Conservation (phyloP, 768 basidiomycete genomes). For the Kwoniella heveanensis region DNA sequence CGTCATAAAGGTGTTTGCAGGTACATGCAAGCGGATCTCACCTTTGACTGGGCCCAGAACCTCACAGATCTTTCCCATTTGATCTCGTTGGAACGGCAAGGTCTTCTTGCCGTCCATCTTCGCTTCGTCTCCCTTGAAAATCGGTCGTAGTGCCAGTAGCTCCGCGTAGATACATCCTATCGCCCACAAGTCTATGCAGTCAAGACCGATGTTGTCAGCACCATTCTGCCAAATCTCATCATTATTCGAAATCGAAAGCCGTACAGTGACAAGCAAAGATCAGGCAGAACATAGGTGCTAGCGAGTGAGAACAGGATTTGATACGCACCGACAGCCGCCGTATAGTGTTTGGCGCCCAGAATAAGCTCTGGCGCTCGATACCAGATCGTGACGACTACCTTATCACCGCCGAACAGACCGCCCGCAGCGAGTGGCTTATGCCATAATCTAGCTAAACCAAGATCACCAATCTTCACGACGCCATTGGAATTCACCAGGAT, state of each 20-base stretch:
- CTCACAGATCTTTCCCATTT: conserved; percentile 93
- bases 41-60: conserved; percentile 86
- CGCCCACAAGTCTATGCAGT: conserved; percentile 80
- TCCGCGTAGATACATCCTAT: conserved; percentile 98
- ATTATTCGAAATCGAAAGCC: too few species aligned
- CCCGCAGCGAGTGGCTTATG: conserved; percentile 83
- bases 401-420: conserved; percentile 82
- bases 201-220: too few species aligned
- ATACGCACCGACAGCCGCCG: conserved; percentile 71
- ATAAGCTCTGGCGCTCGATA: conserved; percentile 96
- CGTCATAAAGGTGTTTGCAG: too few species aligned
- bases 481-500: conserved; percentile 89
- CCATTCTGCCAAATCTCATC: too few species aligned
- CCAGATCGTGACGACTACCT: conserved; percentile 99
- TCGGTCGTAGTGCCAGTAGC: conserved; percentile 85
- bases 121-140: conserved; percentile 99
- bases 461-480: conserved; percentile 95
- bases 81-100: conserved; percentile 94
- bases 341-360: conserved; percentile 95
- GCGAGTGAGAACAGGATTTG: background rate
- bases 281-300: too few species aligned
- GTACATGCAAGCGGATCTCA: too few species aligned
- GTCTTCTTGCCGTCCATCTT: conserved; percentile 90
- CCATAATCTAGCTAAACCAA: conserved; percentile 88
- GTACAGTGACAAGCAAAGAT: too few species aligned